Base-by-base conservation (phyloP, 345 rosid species). In the Corchorus olitorius region DNA sequence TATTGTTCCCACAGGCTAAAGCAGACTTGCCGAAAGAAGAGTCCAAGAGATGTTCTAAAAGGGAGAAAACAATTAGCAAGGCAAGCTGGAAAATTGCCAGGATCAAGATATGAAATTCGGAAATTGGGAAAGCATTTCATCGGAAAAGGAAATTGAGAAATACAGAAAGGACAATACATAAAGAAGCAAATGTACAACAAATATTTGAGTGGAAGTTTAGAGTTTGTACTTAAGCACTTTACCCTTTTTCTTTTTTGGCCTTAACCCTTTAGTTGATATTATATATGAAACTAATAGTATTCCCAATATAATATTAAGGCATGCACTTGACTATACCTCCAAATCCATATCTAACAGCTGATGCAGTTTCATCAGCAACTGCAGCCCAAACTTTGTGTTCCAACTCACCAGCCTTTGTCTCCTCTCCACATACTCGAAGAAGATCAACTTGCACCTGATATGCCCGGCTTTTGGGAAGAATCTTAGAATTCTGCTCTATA, bases 361-460 rank as follows among this genome's bases (percentile, higher is more conserved):
- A 88, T 73, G 97, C 97, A 79, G 99, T 96, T 85, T 96, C 99
- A 81, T 91, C 97, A 73, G 97, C 97, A 80, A 93, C 94, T 76
- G 99, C 97, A 77, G 87, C 87, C 98, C 98, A 93, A 68, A 92
- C 92, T 79, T 86, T 87, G 62, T 81, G 86, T 68, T 96, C 97
- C 85, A 90, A 72, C 75, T 89, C 81, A 72, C 81, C 27, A 43
- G 98, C 97, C 37, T 82, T 77, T 56, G 75, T 70, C 79, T 89
- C 94, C 74, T 91, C 90, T 67, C 86, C 80, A 75, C 98, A 91
- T 63, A 90, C 94, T 74, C 89, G 88, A 80, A 89, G 97, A 80
- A 96, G 94, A 88, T 96, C 99, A 76, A 88, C 91, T 85, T 93
- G 89, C 67, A 91, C 97, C 83, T 93, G 99, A 83, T 92, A 96